These are phyloP conservation scores for Saccharomyces uvarum DNA, from an alignment of 1,139 yeast genomes.

Conservation along the genomic window DNA sequence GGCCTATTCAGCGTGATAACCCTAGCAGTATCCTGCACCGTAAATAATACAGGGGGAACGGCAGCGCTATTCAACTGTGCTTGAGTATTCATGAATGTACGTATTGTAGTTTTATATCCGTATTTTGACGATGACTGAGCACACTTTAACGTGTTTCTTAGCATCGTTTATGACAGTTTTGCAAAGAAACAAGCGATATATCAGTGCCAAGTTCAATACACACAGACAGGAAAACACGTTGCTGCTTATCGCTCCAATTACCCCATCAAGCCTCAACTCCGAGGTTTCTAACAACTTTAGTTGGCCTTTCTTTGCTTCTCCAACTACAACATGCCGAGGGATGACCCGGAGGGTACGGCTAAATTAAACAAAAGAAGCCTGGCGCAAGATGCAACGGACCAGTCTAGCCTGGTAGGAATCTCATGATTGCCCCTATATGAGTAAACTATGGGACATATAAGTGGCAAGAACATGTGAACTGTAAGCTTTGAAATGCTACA, in stretches of 20 bases:
- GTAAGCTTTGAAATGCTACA: not conserved
- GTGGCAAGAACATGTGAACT: not conserved
- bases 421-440: not conserved
- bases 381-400: too few species aligned
- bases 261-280: too few species aligned
- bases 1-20: slow-evolving; percentile 73
- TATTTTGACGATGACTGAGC: not conserved
- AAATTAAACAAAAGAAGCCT: too few species aligned
- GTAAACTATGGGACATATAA: not conserved
- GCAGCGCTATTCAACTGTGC: not conserved
- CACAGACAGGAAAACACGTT: not conserved
- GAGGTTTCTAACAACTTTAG: not conserved
- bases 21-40: slow-evolving; percentile 47
- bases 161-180: not conserved
- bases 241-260: not conserved
- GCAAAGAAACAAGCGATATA: not conserved
- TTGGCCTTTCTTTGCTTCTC: not conserved
- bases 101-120: not conserved
- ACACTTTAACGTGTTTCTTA: not conserved
- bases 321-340: too few species aligned
- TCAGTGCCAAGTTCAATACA: not conserved
- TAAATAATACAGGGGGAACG: slow-evolving; percentile 14
- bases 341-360: too few species aligned
- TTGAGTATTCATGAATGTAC: slow-evolving; percentile 1
- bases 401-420: not conserved